Base-by-base conservation (phyloP, 2,329 filamentous ascomycete species). In the Cercospora sp. region DNA sequence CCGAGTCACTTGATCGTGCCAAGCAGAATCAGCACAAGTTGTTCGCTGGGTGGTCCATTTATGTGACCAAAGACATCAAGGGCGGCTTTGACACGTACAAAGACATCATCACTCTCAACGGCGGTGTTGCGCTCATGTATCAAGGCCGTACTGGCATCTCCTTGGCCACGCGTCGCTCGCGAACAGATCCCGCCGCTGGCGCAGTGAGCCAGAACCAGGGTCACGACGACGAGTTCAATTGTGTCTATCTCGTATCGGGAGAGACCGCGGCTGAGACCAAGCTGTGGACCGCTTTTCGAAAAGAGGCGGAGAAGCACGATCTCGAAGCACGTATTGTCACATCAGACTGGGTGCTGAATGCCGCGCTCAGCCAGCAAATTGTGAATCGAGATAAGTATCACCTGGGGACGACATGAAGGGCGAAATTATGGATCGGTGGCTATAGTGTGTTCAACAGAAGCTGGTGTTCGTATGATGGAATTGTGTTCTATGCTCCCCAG, bases 281-380 rank as follows among this genome's bases (percentile, higher is more conserved):
- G 70, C 81, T 97, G 65, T 97, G 94, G 92, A 82, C 85, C 13
- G 89, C 88, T 68, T 99, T 99, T 78, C 85, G 88, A 65, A 87
- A 91, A 62, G 89, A 96, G 87, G 94, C 92, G 2, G 82, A 85
- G 70, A 90, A 89, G 73, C 90, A 91, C 55, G 90, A 92, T 76
- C 93, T 94, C 86, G 86, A 89, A 72, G 90, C 94, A 2, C 85
- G 91, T 63, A 89, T 99, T 48, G 93, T 97, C 26, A 87, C 87
- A 58, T 87, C 91, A 2, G 94, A 99, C 77, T 99, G 95, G 95
- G 79, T 99, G 74, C 82, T 99, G 66, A 90, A 94, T 75, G 89
- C 93, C 68, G 92, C 93, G 4, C 94, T 99, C 91, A 89, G 87
- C 74, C 95, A 99, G 80, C 85, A 93, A 79, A 82, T 95, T 23